Evolutionary conservation across 2,329 filamentous ascomycete species (phyloP).

Genomic region (Talaromyces atroroseus): DNA sequence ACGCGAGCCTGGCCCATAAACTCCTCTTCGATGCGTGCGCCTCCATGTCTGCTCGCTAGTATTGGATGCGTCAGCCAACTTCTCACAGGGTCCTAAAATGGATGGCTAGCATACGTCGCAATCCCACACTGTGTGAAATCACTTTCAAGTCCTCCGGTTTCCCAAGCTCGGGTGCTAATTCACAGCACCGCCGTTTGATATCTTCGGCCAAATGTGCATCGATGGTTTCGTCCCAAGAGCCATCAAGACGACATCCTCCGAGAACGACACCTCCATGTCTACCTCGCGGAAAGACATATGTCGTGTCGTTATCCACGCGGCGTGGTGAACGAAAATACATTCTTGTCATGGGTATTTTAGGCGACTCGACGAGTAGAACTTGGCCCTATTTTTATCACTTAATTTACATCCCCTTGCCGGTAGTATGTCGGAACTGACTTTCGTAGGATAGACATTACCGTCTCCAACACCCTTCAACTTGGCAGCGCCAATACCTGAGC

Average conservation of each 20-base stretch:
- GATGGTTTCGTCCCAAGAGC: slow-evolving; percentile 27
- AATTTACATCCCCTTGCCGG: not conserved
- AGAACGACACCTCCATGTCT: not conserved
- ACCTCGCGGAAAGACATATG: not conserved
- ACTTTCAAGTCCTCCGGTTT: slow-evolving; percentile 1
- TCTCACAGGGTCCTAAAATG: not conserved
- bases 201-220: slow-evolving; percentile 20
- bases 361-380: not conserved
- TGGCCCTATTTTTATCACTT: not conserved
- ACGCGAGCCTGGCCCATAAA: slow-evolving; percentile 5
- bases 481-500: not conserved
- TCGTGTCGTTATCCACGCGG: slow-evolving; percentile 1
- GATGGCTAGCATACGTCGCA: not conserved
- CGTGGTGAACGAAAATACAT: slow-evolving; percentile 1
- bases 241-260: not conserved
- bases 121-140: not conserved
- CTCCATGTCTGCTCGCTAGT: slow-evolving; percentile 1
- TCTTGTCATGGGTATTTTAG: not conserved
- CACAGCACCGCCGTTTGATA: slow-evolving; percentile 32
- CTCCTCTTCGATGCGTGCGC: not conserved
- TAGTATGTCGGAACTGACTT: not conserved
- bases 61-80: not conserved
- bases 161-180: slow-evolving; percentile 27
- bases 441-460: not conserved
- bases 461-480: not conserved